phyloP scores from a whole-genome alignment of 371 early-diverging fungal species.

The Phascolomyces articulosus region DNA sequence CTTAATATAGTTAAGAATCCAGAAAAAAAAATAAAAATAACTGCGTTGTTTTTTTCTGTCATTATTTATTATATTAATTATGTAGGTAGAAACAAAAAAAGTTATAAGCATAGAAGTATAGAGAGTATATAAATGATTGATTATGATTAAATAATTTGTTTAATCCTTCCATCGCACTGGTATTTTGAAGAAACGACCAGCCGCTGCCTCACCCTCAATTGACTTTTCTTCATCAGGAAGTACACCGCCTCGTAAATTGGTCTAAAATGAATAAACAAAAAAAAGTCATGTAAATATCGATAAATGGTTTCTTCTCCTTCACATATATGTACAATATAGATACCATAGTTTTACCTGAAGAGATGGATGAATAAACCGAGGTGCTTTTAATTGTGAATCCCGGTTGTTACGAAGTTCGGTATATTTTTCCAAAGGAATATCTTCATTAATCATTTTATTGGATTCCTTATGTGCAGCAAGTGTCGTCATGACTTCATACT shows the following conservation, averaged over 20 bases:
- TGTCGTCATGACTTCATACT: conserved; percentile 37
- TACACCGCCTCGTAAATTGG: conserved; percentile 26
- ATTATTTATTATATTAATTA: too few species aligned
- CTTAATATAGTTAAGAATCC: too few species aligned
- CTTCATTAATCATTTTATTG: conserved; percentile 42
- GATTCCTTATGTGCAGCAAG: conserved; percentile 33
- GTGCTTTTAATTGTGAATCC: conserved; percentile 36
- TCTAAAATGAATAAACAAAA: conserved; percentile 13
- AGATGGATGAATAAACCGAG: conserved; percentile 50
- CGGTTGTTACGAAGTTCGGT: conserved; percentile 32
- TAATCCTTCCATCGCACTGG: conserved; percentile 18
- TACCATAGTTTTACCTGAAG: conserved; percentile 34
- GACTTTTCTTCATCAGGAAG: conserved; percentile 22
- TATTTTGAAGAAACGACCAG: conserved; percentile 24
- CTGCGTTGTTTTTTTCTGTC: too few species aligned
- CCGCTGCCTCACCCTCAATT: conserved; percentile 1
- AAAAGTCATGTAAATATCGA: not conserved
- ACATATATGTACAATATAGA: not conserved
- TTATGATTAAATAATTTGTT: too few species aligned
- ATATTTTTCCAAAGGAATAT: conserved; percentile 29
- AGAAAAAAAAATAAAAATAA: too few species aligned
- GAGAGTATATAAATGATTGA: too few species aligned
- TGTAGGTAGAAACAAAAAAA: too few species aligned
- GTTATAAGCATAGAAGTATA: too few species aligned
- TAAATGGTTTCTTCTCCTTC: too few species aligned